Evolutionary conservation across 2,329 filamentous ascomycete species (phyloP).

Genomic region (Gaeumannomyces sp.): DNA sequence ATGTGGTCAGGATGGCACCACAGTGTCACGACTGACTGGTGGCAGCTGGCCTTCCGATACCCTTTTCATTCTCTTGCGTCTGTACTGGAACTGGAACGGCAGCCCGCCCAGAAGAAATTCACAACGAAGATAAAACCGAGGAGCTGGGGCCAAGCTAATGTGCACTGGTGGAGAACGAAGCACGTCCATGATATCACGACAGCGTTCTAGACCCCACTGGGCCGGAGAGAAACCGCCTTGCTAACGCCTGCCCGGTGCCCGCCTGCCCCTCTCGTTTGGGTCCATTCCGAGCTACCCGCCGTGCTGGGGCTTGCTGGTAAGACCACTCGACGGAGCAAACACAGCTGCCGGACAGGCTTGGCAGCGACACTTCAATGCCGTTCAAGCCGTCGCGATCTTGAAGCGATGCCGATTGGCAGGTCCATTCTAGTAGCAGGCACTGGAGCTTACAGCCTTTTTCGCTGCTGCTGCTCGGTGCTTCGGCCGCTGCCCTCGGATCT

Average conservation of each 20-base stretch:
- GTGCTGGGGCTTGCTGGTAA: too few relatives aligned
- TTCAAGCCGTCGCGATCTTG: too few relatives aligned
- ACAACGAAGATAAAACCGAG: neutral
- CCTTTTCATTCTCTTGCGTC: too few relatives aligned
- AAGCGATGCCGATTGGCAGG: too few relatives aligned
- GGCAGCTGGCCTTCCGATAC: neutral
- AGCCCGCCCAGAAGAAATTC: neutral
- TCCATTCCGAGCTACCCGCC: neutral
- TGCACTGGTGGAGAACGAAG: neutral
- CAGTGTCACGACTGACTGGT: neutral
- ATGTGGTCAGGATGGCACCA: too few relatives aligned
- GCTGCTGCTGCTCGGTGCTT: neutral
- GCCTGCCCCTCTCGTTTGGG: neutral
- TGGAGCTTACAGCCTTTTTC: too few relatives aligned
- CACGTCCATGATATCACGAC: neutral
- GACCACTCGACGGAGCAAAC: neutral
- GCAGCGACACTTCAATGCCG: too few relatives aligned
- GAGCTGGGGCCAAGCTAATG: neutral
- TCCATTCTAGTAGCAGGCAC: too few relatives aligned
- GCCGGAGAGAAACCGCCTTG: too few relatives aligned
- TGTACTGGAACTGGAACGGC: too few relatives aligned
- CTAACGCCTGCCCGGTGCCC: too few relatives aligned
- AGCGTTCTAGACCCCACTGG: neutral
- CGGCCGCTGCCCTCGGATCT: neutral
- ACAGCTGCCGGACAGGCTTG: too few relatives aligned